Conservation (phyloP, 495 filamentous ascomycete genomes). For the Aspergillus cavernicola region DNA sequence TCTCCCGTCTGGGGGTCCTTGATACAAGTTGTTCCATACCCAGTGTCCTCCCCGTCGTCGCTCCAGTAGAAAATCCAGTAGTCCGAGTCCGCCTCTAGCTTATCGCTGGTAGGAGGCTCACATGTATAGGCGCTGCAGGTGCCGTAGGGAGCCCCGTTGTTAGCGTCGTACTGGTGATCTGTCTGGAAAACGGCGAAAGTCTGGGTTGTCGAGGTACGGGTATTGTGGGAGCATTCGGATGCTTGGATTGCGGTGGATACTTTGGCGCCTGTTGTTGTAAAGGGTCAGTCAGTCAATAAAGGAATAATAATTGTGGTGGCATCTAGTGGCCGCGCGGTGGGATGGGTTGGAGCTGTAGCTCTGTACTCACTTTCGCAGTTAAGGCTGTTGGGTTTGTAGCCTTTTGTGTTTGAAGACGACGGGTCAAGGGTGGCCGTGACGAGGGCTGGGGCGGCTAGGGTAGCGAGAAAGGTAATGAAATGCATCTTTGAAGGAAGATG, state of each 20-base stretch:
- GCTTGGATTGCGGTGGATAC: constrained; percentile 36
- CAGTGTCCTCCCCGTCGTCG: constrained; percentile 22
- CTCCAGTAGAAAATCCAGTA: constrained; percentile 40
- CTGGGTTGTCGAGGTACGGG: constrained; percentile 29
- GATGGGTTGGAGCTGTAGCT: background rate
- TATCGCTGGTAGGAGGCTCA: background rate
- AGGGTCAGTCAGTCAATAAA: background rate
- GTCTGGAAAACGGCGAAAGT: constrained; percentile 37
- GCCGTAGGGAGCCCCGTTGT: constrained; percentile 33
- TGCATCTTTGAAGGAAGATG: too few relatives aligned
- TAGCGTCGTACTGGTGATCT: constrained; percentile 32
- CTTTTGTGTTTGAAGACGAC: constrained; percentile 29
- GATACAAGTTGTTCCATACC: constrained; percentile 31
- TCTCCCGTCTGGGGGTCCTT: constrained; percentile 29
- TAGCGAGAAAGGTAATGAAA: constrained; percentile 13
- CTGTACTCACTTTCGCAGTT: constrained; percentile 21
- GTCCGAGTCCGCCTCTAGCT: constrained; percentile 21
- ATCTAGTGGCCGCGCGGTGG: too few relatives aligned
- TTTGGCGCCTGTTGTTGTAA: constrained; percentile 20
- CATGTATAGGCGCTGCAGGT: constrained; percentile 38
- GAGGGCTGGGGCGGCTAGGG: constrained; percentile 11
- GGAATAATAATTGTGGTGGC: background rate
- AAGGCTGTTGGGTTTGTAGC: constrained; percentile 23
- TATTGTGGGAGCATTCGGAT: constrained; percentile 40
- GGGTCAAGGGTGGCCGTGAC: constrained; percentile 27